phyloP scores from a whole-genome alignment of 495 filamentous ascomycete genomes.

The Paragyromitra xinjiangensis region DNA sequence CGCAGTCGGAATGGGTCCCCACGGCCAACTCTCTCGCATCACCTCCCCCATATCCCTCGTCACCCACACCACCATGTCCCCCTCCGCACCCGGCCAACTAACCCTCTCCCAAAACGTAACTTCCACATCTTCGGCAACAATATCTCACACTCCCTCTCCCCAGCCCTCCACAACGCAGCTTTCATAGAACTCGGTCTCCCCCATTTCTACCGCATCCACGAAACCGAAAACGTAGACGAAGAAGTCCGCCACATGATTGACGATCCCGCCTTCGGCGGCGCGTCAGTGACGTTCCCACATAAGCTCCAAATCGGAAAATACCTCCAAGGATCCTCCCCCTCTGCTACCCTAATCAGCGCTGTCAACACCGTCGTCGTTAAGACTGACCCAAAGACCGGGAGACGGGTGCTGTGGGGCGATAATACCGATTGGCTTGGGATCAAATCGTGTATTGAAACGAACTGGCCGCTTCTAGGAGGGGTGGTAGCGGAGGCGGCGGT shows the following conservation, averaged over 20 bases:
- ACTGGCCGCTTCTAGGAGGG: conserved; percentile 2
- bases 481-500: conserved; percentile 25
- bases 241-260: conserved; percentile 61
- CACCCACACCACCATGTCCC: conserved; percentile 19
- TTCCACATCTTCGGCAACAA: conserved; percentile 67
- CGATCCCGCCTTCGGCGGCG: conserved; percentile 67
- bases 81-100: conserved; percentile 17
- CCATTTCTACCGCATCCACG: conserved; percentile 64
- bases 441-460: conserved; percentile 39
- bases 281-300: conserved; percentile 79
- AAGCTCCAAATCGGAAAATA: conserved; percentile 74
- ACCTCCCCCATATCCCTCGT: conserved; percentile 33
- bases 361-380: conserved; percentile 77
- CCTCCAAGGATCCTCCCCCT: conserved; percentile 71
- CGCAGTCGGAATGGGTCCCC: conserved; percentile 18
- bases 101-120: conserved; percentile 58
- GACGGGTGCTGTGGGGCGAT: conserved; percentile 67
- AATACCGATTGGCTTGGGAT: conserved; percentile 81
- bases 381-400: conserved; percentile 57
- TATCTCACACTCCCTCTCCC: conserved; percentile 71
- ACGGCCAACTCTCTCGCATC: conserved; percentile 38
- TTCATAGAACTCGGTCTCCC: conserved; percentile 40
- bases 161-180: conserved; percentile 55
- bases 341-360: conserved; percentile 72
- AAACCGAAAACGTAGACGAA: conserved; percentile 68